Conservation (phyloP, 768 basidiomycete species). For the Tulasnella calospora region DNA sequence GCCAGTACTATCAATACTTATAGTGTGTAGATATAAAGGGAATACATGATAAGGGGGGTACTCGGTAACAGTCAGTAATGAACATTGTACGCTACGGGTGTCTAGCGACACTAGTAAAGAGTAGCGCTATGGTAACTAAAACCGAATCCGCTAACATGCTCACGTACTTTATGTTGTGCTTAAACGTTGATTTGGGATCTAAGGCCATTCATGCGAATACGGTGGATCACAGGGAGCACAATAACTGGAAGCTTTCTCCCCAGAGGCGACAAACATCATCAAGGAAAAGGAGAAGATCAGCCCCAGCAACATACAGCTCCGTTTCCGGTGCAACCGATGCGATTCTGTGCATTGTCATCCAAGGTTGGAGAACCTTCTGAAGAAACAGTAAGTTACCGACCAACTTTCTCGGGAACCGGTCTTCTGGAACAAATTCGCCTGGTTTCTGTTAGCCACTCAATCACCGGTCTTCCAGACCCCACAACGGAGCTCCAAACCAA, state of each 20-base stretch:
- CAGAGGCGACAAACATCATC: background rate
- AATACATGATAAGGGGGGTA: too few species aligned
- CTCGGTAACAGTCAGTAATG: too few species aligned
- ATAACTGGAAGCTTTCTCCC: background rate
- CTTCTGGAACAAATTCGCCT: too few species aligned
- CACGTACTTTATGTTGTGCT: background rate
- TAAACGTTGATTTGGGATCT: background rate
- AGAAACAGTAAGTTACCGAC: background rate
- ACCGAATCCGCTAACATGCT: too few species aligned
- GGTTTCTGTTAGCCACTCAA: background rate
- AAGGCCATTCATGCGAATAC: background rate
- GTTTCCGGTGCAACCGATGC: background rate
- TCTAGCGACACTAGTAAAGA: too few species aligned
- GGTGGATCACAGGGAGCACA: background rate
- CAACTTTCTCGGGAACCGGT: too few species aligned
- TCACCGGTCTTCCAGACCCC: background rate
- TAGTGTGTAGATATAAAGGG: too few species aligned
- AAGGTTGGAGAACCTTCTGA: background rate
- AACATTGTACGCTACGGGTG: too few species aligned
- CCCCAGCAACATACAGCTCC: background rate
- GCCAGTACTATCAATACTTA: too few species aligned
- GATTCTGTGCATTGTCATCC: background rate
- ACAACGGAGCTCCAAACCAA: background rate
- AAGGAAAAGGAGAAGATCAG: background rate
- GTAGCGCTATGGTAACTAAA: too few species aligned